Evolutionary conservation across 805 yeast genomes (phyloP), one percentile per base, ranked within the genome.

Genomic region (Yarrowia sp.): DNA sequence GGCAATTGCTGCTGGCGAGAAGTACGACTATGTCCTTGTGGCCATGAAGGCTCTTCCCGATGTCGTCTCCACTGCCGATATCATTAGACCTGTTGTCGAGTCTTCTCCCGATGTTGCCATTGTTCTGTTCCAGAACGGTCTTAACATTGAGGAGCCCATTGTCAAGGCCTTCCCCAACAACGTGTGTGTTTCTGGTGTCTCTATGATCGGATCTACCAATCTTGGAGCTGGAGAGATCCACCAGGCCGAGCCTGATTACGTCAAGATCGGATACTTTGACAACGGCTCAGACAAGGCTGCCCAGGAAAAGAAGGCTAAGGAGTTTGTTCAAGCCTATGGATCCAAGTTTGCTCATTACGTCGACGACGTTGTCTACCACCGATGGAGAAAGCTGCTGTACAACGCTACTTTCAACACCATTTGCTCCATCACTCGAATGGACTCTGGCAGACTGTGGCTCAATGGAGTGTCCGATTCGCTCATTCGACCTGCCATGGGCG

Each of bases 361-460:
- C 66, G 79, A 80, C 9, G 80, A 85, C 71, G 84, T 83, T 53
- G 81, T 81, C 74, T 80, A 75, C 75, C 79, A 84, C 46, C 80
- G 96, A 71, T 88, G 90, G 86, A 78, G 82, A 68, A 90, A 90
- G 75, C 80, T 90, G 70, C 82, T 90, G 14, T 89, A 89, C 78
- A 90, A 89, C 75, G 87, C 90, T 20, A 79, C 88, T 0, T 79
- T 86, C 74, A 90, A 90, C 77, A 83, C 92, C 8, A 77, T 84
- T 6, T 82, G 88, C 69, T 85, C 91, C 0, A 74, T 88, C 56
- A 83, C 88, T 1, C 83, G 83, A 14, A 76, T 86, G 10, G 91
- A 87, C 71, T 81, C 83, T n/a, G 89, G 88, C 19, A 80, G 89
- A 61, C 71, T 85, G 38, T 80, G 77, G 68, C 74, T 79, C 38